Evolutionary conservation across 106 monocot species (phyloP), one percentile per base, ranked within the genome.

Genomic region (Posidonia australis): DNA sequence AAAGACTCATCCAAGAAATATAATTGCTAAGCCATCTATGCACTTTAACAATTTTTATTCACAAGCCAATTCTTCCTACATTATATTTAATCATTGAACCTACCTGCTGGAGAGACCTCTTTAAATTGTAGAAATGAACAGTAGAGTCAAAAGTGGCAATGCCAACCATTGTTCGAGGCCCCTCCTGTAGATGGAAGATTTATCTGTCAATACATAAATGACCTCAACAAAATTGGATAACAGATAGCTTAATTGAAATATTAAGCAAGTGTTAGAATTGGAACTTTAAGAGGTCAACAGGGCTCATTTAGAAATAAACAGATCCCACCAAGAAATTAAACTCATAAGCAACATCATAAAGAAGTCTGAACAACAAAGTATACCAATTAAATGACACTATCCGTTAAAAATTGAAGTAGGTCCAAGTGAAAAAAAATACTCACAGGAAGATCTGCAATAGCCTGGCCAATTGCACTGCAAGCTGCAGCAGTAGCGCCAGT

Each of bases 401-500:
- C 26, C 26, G 12, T 58, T 58, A 58, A 27, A 22, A 58, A 26
- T 14, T 26, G 25, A 28, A 58, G 14, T 23, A 54, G 12, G 18
- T 54, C 21, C 25, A 26, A 13, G 26, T 58, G 27, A 42, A 42
- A 22, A 16, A 42, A 27, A 29, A 49, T 36, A 77, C 82, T 85
- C 80, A 99, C 98, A 62, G 98, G 98, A 64, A 99, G 84, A 77
- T 99, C 98, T 36, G 85, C 74, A 85, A 99, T 80, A 54, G 87
- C 78, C 71, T 99, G 91, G 46, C 75, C 73, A 60, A 99, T 82
- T 60, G 98, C 91, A 81, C 83, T 83, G 62, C 98, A 99, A 60
- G 91, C 91, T 67, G 98, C 84, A 55, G 98, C 98, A 74, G 98
- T 88, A 44, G 91, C 91, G 54, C 98, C 98, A 68, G 91, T 99